Evolutionary conservation across 257 asterid species (phyloP).

Genomic region (Lithospermum erythrorhizon): DNA sequence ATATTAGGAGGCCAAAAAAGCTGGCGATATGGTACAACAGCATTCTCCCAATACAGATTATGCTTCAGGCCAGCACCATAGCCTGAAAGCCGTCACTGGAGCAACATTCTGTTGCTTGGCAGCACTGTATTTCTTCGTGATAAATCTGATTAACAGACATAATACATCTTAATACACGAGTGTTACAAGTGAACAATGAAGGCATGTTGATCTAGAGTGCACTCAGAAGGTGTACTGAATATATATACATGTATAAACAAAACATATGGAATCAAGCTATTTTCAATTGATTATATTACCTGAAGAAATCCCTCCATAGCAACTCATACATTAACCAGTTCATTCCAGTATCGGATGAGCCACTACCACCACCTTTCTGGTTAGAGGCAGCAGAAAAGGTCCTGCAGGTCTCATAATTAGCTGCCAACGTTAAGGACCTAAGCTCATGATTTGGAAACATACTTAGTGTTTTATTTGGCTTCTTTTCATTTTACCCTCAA

Average conservation of each 20-base stretch:
- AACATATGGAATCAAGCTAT: neutral
- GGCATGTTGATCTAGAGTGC: neutral
- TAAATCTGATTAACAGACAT: slow-evolving; percentile 51
- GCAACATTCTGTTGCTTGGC: slow-evolving; percentile 43
- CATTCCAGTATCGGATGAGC: slow-evolving; percentile 50
- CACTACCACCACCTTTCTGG: slow-evolving; percentile 46
- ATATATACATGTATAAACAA: no score
- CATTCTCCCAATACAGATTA: slow-evolving; percentile 1
- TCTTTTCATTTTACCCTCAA: no score
- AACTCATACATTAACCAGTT: slow-evolving; percentile 98
- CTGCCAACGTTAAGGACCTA: neutral
- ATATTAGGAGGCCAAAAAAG: slow-evolving; percentile 1
- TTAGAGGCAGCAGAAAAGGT: slow-evolving; percentile 39
- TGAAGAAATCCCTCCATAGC: slow-evolving; percentile 97
- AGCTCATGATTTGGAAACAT: neutral
- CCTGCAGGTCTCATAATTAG: slow-evolving; percentile 31
- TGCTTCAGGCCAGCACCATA: slow-evolving; percentile 49
- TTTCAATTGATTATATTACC: slow-evolving; percentile 34
- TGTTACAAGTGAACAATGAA: neutral
- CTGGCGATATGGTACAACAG: slow-evolving; percentile 8
- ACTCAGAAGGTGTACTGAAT: neutral
- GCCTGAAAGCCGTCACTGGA: slow-evolving; percentile 82
- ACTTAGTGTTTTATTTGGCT: no score
- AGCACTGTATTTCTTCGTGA: slow-evolving; percentile 84
- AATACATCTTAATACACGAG: neutral